Conservation (phyloP, 108 stramenopile genomes). For the Discostella stelligeroides region DNA sequence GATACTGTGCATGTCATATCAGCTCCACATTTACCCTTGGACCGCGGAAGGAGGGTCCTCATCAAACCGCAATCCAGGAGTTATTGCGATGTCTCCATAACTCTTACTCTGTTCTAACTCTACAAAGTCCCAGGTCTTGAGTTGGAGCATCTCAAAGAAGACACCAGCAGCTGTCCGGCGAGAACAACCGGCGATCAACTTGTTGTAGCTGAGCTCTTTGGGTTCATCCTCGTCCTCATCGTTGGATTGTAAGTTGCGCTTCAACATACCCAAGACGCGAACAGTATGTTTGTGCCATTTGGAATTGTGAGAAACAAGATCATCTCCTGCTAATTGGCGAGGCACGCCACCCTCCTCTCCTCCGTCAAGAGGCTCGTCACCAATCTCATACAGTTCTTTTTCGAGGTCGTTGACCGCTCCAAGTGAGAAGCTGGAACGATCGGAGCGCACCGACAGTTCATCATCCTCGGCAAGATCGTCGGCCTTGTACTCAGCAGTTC, state of each 20-base stretch:
- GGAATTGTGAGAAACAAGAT: conserved; percentile 57
- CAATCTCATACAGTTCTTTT: conserved; percentile 54
- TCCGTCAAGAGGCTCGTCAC: conserved; percentile 56
- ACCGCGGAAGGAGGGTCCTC: conserved; percentile 37
- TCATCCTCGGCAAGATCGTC: conserved; percentile 55
- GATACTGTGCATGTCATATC: too few relatives aligned
- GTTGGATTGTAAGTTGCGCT: conserved; percentile 57
- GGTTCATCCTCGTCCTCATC: conserved; percentile 49
- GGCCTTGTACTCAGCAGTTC: conserved; percentile 38
- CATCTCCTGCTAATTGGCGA: conserved; percentile 70
- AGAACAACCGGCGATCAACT: conserved; percentile 62
- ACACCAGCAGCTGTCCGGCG: conserved; percentile 85
- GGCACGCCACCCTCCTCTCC: too few relatives aligned
- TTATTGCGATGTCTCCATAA: conserved; percentile 89
- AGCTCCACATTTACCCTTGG: not conserved
- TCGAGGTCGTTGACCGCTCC: conserved; percentile 80
- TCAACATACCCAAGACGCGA: conserved; percentile 69
- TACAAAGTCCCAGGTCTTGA: conserved; percentile 98
- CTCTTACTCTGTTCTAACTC: conserved; percentile 87
- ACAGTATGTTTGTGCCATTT: conserved; percentile 94
- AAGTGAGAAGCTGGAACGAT: conserved; percentile 52
- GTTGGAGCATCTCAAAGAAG: conserved; percentile 93
- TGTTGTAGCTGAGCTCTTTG: conserved; percentile 59
- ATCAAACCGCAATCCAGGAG: conserved; percentile 57
- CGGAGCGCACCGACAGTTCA: conserved; percentile 33